Conservation (phyloP, 441 rosid genomes). For the Gossypium davidsonii region DNA sequence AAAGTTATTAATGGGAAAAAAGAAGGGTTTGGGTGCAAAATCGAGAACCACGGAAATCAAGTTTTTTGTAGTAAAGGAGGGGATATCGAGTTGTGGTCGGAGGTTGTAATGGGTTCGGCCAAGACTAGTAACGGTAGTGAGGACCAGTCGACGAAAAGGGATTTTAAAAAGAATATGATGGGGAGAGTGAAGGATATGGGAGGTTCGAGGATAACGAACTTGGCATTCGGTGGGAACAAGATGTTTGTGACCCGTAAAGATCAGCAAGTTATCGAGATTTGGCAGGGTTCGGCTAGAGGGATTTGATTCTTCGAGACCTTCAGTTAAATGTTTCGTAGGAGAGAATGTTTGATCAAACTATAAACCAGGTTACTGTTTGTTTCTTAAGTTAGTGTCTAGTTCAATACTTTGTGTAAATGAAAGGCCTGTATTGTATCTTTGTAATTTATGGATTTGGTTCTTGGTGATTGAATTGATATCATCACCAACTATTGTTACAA, state of each 20-base stretch:
- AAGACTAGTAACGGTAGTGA: slow-evolving; percentile 19
- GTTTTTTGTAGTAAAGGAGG: slow-evolving; percentile 64
- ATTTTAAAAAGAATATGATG: slow-evolving; percentile 59
- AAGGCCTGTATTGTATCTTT: neutral
- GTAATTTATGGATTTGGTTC: neutral
- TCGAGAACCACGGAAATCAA: slow-evolving; percentile 69
- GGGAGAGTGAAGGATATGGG: slow-evolving; percentile 54
- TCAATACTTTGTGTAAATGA: neutral
- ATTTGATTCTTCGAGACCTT: slow-evolving; percentile 2
- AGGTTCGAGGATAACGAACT: slow-evolving; percentile 47
- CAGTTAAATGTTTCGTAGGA: neutral
- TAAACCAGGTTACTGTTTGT: neutral
- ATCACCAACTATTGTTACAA: neutral
- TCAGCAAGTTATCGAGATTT: slow-evolving; percentile 68
- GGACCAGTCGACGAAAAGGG: slow-evolving; percentile 33
- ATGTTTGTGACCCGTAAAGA: slow-evolving; percentile 68
- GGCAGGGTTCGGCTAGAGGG: slow-evolving; percentile 57
- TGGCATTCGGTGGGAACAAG: slow-evolving; percentile 79
- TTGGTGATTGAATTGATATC: neutral
- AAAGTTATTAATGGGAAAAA: slow-evolving; percentile 53
- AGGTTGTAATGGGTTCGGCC: slow-evolving; percentile 46
- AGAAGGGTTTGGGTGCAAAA: slow-evolving; percentile 69
- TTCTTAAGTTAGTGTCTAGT: neutral
- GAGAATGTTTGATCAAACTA: neutral
- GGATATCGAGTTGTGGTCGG: slow-evolving; percentile 76